Evolutionary conservation across 2,329 filamentous ascomycete species (phyloP).

Genomic region (Cordyceps cateniannulata): DNA sequence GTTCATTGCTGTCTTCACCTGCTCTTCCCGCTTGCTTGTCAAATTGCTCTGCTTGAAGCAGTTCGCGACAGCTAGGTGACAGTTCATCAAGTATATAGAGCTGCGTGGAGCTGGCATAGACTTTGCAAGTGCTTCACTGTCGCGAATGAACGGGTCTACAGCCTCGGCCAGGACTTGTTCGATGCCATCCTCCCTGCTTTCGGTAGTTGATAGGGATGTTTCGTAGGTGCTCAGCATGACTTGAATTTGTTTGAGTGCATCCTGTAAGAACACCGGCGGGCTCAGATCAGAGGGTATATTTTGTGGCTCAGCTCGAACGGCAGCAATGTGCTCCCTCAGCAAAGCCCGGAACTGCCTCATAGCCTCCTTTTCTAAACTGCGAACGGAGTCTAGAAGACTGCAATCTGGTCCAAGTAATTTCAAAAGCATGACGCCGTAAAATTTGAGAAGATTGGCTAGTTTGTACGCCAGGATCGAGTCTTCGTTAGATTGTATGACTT

Average conservation of each 20-base stretch:
- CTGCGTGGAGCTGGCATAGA: slow-evolving; percentile 52
- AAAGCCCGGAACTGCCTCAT: slow-evolving; percentile 75
- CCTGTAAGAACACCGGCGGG: slow-evolving; percentile 72
- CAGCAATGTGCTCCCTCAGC: slow-evolving; percentile 72
- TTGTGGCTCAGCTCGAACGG: slow-evolving; percentile 65
- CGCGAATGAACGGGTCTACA: slow-evolving; percentile 77
- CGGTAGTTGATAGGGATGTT: slow-evolving; percentile 60
- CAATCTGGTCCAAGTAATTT: slow-evolving; percentile 69
- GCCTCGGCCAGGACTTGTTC: slow-evolving; percentile 69
- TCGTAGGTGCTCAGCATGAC: slow-evolving; percentile 83
- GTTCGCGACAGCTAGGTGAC: slow-evolving; percentile 51
- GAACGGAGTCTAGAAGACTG: slow-evolving; percentile 61
- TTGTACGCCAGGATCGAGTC: slow-evolving; percentile 85
- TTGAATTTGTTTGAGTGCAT: slow-evolving; percentile 71
- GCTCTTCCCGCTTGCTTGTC: slow-evolving; percentile 45
- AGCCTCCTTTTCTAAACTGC: slow-evolving; percentile 65
- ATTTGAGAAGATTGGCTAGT: slow-evolving; percentile 79
- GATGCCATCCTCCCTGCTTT: slow-evolving; percentile 62
- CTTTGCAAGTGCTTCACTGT: slow-evolving; percentile 63
- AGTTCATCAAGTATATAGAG: slow-evolving; percentile 70
- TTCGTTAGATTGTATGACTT: slow-evolving; percentile 88
- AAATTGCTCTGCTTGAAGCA: slow-evolving; percentile 58
- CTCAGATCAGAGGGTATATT: slow-evolving; percentile 65
- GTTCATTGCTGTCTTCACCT: slow-evolving; percentile 51
- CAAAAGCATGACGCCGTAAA: slow-evolving; percentile 81